These are phyloP conservation scores for Trifolium subterraneum DNA, from an alignment of 306 rosid species.

Conservation along the genomic window DNA sequence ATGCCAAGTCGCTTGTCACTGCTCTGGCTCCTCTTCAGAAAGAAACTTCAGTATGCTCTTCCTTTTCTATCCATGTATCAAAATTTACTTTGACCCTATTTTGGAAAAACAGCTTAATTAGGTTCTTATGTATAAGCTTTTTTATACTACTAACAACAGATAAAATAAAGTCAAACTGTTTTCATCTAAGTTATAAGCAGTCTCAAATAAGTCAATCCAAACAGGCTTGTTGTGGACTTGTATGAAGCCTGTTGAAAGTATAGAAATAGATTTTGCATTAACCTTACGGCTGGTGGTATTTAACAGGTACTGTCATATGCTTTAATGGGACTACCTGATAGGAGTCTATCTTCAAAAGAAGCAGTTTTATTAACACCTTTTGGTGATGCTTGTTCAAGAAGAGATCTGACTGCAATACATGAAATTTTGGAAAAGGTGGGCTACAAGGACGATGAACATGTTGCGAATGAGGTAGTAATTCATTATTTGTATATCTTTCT, in stretches of 20 bases:
- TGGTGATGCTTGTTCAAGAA: slow-evolving; percentile 91
- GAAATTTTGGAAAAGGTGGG: slow-evolving; percentile 87
- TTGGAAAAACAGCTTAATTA: neutral
- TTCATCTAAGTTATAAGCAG: neutral
- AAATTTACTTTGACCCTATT: neutral
- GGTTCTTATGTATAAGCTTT: neutral
- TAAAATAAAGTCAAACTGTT: neutral
- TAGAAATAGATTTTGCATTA: slow-evolving; percentile 32
- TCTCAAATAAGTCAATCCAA: too few relatives aligned
- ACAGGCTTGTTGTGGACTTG: slow-evolving; percentile 1
- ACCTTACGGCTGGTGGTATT: slow-evolving; percentile 46
- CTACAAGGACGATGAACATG: slow-evolving; percentile 96
- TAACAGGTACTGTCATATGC: slow-evolving; percentile 71
- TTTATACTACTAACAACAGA: neutral
- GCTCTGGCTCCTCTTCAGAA: slow-evolving; percentile 86
- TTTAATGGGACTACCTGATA: slow-evolving; percentile 79
- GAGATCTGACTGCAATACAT: slow-evolving; percentile 92
- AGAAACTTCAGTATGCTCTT: slow-evolving; percentile 69
- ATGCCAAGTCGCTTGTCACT: slow-evolving; percentile 74
- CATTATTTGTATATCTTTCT: neutral
- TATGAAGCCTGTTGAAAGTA: slow-evolving; percentile 23
- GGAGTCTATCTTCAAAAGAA: slow-evolving; percentile 62
- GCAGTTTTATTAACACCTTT: slow-evolving; percentile 70
- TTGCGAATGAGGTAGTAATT: slow-evolving; percentile 91
- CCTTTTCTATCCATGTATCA: neutral